Evolutionary conservation across 495 filamentous ascomycete species (phyloP).

Genomic region (Sphaerosporella brunnea): DNA sequence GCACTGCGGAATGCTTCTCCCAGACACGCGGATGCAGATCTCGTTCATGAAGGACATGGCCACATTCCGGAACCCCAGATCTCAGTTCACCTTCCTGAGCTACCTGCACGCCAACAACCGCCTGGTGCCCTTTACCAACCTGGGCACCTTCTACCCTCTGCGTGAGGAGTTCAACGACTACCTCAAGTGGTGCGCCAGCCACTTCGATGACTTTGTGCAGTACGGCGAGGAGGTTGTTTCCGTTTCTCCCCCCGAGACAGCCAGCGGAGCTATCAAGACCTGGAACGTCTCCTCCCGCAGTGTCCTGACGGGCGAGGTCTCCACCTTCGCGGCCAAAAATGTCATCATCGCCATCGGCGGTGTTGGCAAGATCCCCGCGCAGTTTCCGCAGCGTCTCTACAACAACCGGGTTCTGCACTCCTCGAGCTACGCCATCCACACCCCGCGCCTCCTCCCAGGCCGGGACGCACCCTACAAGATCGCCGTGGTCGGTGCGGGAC

Average conservation of each 20-base stretch:
- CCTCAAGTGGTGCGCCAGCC: conserved; percentile 72
- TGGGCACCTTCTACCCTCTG: conserved; percentile 71
- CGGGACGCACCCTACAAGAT: conserved; percentile 44
- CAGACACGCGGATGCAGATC: conserved; percentile 89
- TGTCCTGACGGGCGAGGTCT: conserved; percentile 33
- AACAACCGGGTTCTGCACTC: conserved; percentile 56
- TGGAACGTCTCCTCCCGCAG: conserved; percentile 44
- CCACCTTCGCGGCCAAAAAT: conserved; percentile 46
- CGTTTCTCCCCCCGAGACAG: conserved; percentile 33
- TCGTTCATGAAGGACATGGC: conserved; percentile 94
- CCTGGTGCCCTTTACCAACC: conserved; percentile 72
- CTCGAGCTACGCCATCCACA: conserved; percentile 53
- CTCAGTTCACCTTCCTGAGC: conserved; percentile 86
- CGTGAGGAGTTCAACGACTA: conserved; percentile 88
- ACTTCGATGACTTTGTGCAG: conserved; percentile 60
- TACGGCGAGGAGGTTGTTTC: conserved; percentile 64
- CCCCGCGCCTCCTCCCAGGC: conserved; percentile 43
- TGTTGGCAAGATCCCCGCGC: conserved; percentile 53
- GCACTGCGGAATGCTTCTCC: conserved; percentile 89
- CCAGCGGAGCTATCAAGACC: conserved; percentile 31
- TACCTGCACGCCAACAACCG: conserved; percentile 65
- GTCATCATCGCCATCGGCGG: conserved; percentile 79
- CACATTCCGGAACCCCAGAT: conserved; percentile 68
- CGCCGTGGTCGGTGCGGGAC: conserved; percentile 71
- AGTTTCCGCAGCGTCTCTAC: conserved; percentile 41